Conservation (phyloP, 768 basidiomycete species). For the Boletus reticulatus region DNA sequence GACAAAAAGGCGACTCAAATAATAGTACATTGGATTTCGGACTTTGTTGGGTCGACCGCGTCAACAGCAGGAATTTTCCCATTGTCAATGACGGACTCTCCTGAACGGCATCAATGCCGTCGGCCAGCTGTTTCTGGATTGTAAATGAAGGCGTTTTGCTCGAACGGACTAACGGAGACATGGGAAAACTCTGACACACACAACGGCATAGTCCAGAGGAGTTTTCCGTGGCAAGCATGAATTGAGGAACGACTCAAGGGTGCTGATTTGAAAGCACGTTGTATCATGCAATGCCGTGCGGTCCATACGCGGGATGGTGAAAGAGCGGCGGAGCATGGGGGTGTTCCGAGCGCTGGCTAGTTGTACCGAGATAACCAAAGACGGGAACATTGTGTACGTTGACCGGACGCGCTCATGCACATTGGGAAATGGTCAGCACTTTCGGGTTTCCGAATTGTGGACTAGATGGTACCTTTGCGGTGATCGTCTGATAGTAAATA, state of each 20-base stretch:
- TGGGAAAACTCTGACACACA: constrained; percentile 13
- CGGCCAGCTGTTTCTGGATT: constrained; percentile 6
- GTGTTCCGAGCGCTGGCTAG: constrained; percentile 13
- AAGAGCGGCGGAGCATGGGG: constrained; percentile 23
- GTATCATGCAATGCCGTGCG: constrained; percentile 8
- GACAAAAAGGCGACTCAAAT: constrained; percentile 8
- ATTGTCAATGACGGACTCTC: constrained; percentile 12
- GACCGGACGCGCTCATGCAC: constrained; percentile 12
- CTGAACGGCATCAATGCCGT: background rate
- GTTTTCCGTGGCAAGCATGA: constrained; percentile 12
- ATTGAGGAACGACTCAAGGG: constrained; percentile 9
- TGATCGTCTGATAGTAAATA: constrained; percentile 22
- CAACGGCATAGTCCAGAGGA: background rate
- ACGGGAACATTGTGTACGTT: constrained; percentile 18
- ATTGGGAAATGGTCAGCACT: constrained; percentile 14
- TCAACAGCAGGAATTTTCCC: constrained; percentile 22
- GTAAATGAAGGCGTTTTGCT: constrained; percentile 9
- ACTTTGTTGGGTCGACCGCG: constrained; percentile 19
- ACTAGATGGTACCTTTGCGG: constrained; percentile 12
- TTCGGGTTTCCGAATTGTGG: constrained; percentile 13
- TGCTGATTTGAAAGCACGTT: constrained; percentile 5
- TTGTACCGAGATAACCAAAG: constrained; percentile 22
- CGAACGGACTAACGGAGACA: constrained; percentile 15
- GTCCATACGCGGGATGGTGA: constrained; percentile 16
- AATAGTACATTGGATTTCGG: constrained; percentile 15